phyloP scores from a whole-genome alignment of 2,329 filamentous ascomycete species.

The Cytospora leucostoma region DNA sequence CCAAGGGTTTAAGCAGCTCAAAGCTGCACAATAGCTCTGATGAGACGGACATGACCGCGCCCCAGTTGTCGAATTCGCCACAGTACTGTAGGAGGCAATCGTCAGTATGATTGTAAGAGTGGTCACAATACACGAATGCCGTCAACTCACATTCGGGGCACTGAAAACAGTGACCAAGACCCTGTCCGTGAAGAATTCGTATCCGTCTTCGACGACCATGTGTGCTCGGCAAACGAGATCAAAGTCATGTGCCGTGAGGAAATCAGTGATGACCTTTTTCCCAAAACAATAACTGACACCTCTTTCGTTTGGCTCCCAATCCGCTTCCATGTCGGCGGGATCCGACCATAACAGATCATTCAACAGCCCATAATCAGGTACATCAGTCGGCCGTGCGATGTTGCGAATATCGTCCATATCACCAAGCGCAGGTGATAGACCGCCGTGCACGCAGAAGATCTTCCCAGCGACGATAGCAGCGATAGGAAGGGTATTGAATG shows the following conservation, averaged over 20 bases:
- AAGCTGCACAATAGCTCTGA: slow-evolving; percentile 93
- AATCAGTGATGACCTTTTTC: slow-evolving; percentile 97
- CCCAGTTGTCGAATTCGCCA: slow-evolving; percentile 99
- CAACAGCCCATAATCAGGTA: slow-evolving; percentile 92
- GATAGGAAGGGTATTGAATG: slow-evolving; percentile 93
- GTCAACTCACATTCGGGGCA: slow-evolving; percentile 83
- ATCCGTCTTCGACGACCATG: slow-evolving; percentile 99
- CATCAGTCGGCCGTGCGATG: slow-evolving; percentile 93
- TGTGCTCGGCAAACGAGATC: slow-evolving; percentile 96
- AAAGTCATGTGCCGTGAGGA: slow-evolving; percentile 91
- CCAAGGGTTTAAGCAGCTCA: slow-evolving; percentile 91
- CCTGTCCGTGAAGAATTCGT: slow-evolving; percentile 97
- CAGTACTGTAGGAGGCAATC: slow-evolving; percentile 68
- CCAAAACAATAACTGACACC: slow-evolving; percentile 98
- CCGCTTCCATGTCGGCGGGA: slow-evolving; percentile 94
- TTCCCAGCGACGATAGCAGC: slow-evolving; percentile 96
- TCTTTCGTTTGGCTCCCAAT: slow-evolving; percentile 97
- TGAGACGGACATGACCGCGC: slow-evolving; percentile 97
- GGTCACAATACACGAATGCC: neutral
- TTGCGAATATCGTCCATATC: slow-evolving; percentile 99
- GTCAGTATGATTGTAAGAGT: slow-evolving; percentile 30
- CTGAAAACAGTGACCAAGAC: slow-evolving; percentile 97
- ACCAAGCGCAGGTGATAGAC: slow-evolving; percentile 84
- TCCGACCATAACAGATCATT: slow-evolving; percentile 98
- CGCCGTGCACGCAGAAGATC: slow-evolving; percentile 97